Percentiles rank a stretch among this genome's conserved stretches.
Conservation (phyloP, 1,284 basidiomycete species). For the Cystobasidiaceae sp. region DNA sequence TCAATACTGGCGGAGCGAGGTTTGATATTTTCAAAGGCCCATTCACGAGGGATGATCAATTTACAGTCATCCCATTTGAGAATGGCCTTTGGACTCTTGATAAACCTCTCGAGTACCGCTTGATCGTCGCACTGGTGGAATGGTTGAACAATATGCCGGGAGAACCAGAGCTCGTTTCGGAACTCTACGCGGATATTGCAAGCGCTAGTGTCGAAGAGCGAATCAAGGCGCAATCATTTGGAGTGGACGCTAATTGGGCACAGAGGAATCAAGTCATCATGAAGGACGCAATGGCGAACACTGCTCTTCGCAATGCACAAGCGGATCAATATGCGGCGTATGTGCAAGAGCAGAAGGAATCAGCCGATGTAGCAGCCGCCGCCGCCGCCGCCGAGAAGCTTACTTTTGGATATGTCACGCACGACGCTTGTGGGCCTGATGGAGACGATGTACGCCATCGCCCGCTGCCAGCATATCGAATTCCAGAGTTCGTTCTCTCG, state of each 20-base stretch:
- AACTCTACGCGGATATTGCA: too few relatives aligned
- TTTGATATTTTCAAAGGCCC: constrained; percentile 44
- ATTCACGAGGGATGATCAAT: constrained; percentile 43
- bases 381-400: too few relatives aligned
- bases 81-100: constrained; percentile 17
- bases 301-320: background rate
- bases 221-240: too few relatives aligned
- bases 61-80: constrained; percentile 30
- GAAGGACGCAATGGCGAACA: background rate
- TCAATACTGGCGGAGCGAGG: constrained; percentile 42
- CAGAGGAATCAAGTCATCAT: background rate
- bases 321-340: background rate
- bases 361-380: too few relatives aligned
- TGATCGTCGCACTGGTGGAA: constrained; percentile 1
- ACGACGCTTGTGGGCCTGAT: constrained; percentile 38
- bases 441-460: constrained; percentile 43
- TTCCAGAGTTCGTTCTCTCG: constrained; percentile 40
- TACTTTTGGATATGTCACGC: constrained; percentile 33
- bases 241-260: too few relatives aligned
- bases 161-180: constrained; percentile 17
- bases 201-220: too few relatives aligned
- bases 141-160: constrained; percentile 22
- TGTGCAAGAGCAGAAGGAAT: background rate
- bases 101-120: background rate
- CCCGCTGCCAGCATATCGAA: constrained; percentile 36